Evolutionary conservation across 2,329 filamentous ascomycete genomes (phyloP).

Genomic region (Claviceps spartinae): DNA sequence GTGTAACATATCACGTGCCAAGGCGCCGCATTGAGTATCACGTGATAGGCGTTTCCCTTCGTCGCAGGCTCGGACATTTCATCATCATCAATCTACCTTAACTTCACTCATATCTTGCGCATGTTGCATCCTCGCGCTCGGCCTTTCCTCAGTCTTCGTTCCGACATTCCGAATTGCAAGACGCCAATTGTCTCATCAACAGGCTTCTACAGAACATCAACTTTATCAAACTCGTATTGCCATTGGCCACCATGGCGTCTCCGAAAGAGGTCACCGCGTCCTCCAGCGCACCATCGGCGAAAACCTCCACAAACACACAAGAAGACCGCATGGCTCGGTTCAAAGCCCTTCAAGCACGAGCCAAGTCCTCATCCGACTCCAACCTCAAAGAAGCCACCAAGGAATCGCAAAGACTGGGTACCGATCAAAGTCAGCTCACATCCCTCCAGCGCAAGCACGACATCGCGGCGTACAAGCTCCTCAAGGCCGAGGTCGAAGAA

Average conservation of each 20-base stretch:
- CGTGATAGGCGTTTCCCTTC: too few relatives aligned
- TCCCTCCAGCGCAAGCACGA: constrained; percentile 76
- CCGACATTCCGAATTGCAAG: too few relatives aligned
- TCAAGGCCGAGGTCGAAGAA: constrained; percentile 82
- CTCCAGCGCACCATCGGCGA: background rate
- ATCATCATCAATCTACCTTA: too few relatives aligned
- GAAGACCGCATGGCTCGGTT: constrained; percentile 64
- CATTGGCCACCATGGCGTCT: background rate
- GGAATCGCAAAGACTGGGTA: constrained; percentile 66
- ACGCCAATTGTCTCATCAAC: too few relatives aligned
- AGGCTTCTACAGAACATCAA: too few relatives aligned
- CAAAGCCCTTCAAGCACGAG: constrained; percentile 72
- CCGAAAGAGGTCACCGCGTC: background rate
- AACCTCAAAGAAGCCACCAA: constrained; percentile 76
- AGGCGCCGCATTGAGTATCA: too few relatives aligned
- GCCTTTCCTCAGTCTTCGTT: too few relatives aligned
- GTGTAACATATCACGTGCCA: too few relatives aligned
- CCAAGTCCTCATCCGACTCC: constrained; percentile 54
- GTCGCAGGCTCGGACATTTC: too few relatives aligned
- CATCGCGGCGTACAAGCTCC: constrained; percentile 78
- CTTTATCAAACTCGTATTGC: too few relatives aligned
- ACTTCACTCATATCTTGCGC: too few relatives aligned
- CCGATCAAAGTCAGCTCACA: constrained; percentile 63
- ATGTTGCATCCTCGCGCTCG: too few relatives aligned
- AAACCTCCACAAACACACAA: constrained; percentile 30